phyloP scores from a whole-genome alignment of 305 asterid genomes.

The Coffea humblotiana region DNA sequence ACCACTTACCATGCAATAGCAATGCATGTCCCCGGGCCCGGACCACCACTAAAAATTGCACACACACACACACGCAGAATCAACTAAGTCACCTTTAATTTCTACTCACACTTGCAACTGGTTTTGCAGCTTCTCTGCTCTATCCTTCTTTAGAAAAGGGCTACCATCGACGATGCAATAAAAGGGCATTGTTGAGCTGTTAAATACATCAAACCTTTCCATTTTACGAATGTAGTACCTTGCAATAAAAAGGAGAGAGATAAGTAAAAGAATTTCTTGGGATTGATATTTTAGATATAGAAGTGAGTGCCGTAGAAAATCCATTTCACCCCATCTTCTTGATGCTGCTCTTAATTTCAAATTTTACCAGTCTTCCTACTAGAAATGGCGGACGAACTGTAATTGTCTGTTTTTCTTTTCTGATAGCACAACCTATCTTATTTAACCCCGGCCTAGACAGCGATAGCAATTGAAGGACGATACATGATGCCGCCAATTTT shows the following conservation, averaged over 20 bases:
- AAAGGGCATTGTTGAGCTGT: constrained; percentile 22
- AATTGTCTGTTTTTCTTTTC: neutral
- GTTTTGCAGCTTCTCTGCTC: constrained; percentile 28
- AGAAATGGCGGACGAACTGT: neutral
- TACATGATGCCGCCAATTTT: no score
- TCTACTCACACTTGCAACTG: constrained; percentile 52
- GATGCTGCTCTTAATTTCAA: neutral
- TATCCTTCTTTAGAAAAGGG: constrained; percentile 43
- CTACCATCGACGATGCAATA: constrained; percentile 10
- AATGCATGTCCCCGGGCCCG: constrained; percentile 22
- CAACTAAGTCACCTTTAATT: constrained; percentile 45
- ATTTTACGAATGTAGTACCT: neutral
- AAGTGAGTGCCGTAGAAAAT: constrained; percentile 7
- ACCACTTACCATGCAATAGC: constrained; percentile 21
- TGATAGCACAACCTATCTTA: neutral
- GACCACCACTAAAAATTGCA: constrained; percentile 79
- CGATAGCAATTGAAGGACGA: neutral
- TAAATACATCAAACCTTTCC: constrained; percentile 21
- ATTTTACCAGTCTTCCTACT: neutral
- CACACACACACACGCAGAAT: constrained; percentile 39
- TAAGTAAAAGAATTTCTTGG: constrained; percentile 20
- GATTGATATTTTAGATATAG: constrained; percentile 1
- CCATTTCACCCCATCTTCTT: neutral
- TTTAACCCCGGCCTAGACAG: neutral
- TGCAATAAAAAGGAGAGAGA: neutral